Evolutionary conservation across 2,329 filamentous ascomycete species (phyloP).

Genomic region (Colletotrichum sp.): DNA sequence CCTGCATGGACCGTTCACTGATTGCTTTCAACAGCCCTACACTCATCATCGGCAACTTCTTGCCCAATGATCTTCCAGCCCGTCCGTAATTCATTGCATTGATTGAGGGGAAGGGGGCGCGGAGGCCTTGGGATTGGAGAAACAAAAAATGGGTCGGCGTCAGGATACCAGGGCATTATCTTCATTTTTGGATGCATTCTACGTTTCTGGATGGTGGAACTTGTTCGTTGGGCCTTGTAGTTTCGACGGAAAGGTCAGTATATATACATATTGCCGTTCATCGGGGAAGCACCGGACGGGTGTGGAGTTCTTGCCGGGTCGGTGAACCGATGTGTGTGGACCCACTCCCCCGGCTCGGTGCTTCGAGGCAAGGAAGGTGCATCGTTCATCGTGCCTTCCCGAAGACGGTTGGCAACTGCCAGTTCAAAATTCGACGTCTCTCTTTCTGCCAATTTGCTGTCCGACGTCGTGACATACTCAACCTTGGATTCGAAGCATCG

Average conservation of each 20-base stretch:
- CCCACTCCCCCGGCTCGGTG: background rate
- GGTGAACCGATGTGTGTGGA: rapidly evolving
- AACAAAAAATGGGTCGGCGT: conserved; percentile 8
- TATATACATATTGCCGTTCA: background rate
- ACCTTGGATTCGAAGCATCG: background rate
- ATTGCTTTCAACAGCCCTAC: conserved; percentile 69
- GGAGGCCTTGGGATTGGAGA: background rate
- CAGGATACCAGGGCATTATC: conserved; percentile 20
- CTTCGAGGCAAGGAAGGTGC: background rate
- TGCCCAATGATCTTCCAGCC: conserved; percentile 74
- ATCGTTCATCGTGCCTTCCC: background rate
- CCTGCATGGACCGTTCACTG: conserved; percentile 27
- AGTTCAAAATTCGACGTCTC: background rate
- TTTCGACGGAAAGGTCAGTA: background rate
- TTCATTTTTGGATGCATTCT: background rate
- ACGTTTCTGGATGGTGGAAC: background rate
- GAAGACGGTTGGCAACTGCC: background rate
- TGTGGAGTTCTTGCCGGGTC: background rate
- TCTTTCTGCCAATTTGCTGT: background rate
- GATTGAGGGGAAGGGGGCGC: conserved; percentile 11
- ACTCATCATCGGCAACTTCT: conserved; percentile 94
- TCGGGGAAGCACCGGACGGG: background rate
- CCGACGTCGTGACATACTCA: background rate
- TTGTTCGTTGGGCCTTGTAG: background rate
- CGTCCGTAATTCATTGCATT: conserved; percentile 38